Conservation (phyloP, 495 filamentous ascomycete genomes). For the Rhizodiscina lignyota region DNA sequence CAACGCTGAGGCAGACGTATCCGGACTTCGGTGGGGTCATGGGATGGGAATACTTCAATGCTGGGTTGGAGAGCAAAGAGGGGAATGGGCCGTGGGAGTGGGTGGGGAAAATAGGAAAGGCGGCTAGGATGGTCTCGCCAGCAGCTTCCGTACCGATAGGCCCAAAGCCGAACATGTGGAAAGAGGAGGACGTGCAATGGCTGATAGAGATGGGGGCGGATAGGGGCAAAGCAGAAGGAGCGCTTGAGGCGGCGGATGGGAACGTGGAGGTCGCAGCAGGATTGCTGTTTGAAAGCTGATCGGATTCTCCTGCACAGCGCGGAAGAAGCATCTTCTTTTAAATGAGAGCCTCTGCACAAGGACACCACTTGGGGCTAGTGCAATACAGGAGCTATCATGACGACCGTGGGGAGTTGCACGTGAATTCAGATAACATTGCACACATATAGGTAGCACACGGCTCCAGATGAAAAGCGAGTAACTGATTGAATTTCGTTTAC, state of each 20-base stretch:
- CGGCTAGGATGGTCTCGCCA: conserved; percentile 2
- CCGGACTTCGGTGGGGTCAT: conserved; percentile 27
- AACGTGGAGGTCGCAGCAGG: conserved; percentile 78
- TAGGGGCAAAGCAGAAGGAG: conserved; percentile 58
- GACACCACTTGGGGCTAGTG: too few species aligned
- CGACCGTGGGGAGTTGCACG: too few species aligned
- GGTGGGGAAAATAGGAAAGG: conserved; percentile 10
- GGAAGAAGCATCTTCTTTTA: too few species aligned
- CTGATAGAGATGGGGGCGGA: conserved; percentile 67
- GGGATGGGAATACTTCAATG: conserved; percentile 31
- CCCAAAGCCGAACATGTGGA: conserved; percentile 16
- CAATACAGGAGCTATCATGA: too few species aligned
- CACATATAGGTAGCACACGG: too few species aligned
- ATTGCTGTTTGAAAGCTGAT: conserved; percentile 45
- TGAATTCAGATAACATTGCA: too few species aligned
- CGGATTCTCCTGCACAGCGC: too few species aligned
- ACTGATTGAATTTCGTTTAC: too few species aligned
- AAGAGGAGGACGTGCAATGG: conserved; percentile 46
- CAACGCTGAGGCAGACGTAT: conserved; percentile 10
- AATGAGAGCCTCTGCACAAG: too few species aligned
- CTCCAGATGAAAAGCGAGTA: too few species aligned
- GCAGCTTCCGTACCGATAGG: too few species aligned
- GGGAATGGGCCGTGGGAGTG: conserved; percentile 15
- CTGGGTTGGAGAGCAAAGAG: conserved; percentile 11
- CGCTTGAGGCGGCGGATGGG: conserved; percentile 66